These are phyloP conservation scores for Fusarium lyarnte DNA, from an alignment of 2,329 filamentous ascomycete genomes.

Conservation along the genomic window DNA sequence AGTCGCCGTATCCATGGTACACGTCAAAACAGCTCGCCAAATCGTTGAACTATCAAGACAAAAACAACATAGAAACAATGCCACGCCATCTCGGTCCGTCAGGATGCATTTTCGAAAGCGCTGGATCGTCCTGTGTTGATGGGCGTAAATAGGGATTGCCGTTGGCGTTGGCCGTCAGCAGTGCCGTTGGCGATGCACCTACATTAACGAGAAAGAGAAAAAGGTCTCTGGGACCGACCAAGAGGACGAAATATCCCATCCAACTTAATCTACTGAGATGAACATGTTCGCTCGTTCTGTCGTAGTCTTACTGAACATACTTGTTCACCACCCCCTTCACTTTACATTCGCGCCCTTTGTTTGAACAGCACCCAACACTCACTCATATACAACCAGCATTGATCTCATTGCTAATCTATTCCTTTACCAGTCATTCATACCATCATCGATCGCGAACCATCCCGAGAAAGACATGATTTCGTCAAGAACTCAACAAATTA, in stretches of 20 bases:
- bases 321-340: background rate
- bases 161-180: background rate
- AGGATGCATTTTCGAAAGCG: background rate
- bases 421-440: background rate
- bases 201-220: background rate
- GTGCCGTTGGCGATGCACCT: background rate
- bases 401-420: background rate
- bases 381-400: background rate
- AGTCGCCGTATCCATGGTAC: background rate
- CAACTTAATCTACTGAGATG: background rate
- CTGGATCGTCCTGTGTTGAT: background rate
- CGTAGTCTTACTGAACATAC: background rate
- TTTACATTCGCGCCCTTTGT: background rate
- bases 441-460: background rate
- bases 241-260: background rate
- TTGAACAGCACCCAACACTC: background rate
- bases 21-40: background rate
- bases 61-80: fast-evolving
- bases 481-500: conserved; percentile 1
- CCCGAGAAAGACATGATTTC: background rate
- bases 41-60: background rate
- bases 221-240: background rate
- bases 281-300: background rate
- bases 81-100: fast-evolving
- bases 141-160: conserved; percentile 4